phyloP scores from a whole-genome alignment of 129 eudicot genomes.

The Tagetes patula region DNA sequence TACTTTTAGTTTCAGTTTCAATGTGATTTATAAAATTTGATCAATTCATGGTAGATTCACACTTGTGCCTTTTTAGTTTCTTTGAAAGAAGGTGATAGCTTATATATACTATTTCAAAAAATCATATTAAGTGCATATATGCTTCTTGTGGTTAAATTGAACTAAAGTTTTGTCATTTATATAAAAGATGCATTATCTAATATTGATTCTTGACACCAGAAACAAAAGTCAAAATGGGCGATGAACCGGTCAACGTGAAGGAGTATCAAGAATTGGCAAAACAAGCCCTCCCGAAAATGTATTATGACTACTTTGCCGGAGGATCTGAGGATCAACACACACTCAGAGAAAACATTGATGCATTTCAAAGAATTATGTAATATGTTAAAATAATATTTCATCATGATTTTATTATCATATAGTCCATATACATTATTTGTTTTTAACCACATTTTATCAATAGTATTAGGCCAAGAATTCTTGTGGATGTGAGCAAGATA shows the following conservation, averaged over 20 bases:
- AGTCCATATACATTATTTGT: neutral
- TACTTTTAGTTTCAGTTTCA: too few relatives aligned
- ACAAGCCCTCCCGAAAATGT: conserved; percentile 76
- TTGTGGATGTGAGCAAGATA: conserved; percentile 71
- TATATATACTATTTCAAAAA: neutral
- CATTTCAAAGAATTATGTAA: conserved; percentile 66
- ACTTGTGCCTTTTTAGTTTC: neutral
- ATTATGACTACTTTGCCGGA: conserved; percentile 66
- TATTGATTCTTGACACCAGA: conserved; percentile 20
- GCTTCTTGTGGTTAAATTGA: neutral
- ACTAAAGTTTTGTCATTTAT: neutral
- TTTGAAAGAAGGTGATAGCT: neutral
- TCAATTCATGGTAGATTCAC: neutral
- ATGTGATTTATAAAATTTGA: neutral
- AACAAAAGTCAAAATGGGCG: conserved; percentile 30
- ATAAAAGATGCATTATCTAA: conserved; percentile 10
- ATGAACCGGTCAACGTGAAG: conserved; percentile 61
- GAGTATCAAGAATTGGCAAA: conserved; percentile 74
- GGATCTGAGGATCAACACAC: conserved; percentile 91
- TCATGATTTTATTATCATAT: neutral
- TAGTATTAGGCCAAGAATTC: conserved; percentile 74
- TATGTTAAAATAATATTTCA: neutral
- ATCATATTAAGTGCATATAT: neutral
- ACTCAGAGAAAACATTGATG: conserved; percentile 56
- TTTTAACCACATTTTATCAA: neutral